Evolutionary conservation across 805 yeast species (phyloP).

Genomic region (Alloascoidea hylecoeti): DNA sequence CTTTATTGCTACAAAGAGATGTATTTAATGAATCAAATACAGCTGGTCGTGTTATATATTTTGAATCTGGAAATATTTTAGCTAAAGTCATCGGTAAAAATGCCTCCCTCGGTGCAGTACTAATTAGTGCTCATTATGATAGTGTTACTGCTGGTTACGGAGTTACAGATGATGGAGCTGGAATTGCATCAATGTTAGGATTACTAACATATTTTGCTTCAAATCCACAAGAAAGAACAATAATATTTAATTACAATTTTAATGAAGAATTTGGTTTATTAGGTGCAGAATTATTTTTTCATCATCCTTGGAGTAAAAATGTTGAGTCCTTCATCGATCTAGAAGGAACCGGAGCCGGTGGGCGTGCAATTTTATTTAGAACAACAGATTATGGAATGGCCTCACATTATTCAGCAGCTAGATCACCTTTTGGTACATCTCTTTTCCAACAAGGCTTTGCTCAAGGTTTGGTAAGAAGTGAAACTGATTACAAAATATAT

Average conservation of each 20-base stretch:
- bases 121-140: slow-evolving; percentile 80
- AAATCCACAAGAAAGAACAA: slow-evolving; percentile 30
- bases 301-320: slow-evolving; percentile 56
- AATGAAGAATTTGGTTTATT: slow-evolving; percentile 80
- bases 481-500: slow-evolving; percentile 78
- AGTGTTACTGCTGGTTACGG: slow-evolving; percentile 82
- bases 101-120: slow-evolving; percentile 43
- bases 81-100: slow-evolving; percentile 61
- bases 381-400: slow-evolving; percentile 70
- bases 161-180: slow-evolving; percentile 87
- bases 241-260: slow-evolving; percentile 77
- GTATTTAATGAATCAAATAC: slow-evolving; percentile 27
- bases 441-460: slow-evolving; percentile 78
- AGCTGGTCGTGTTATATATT: slow-evolving; percentile 44
- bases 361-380: slow-evolving; percentile 69
- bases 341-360: slow-evolving; percentile 92
- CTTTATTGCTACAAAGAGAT: slow-evolving; percentile 35
- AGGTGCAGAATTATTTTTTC: slow-evolving; percentile 64
- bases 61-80: slow-evolving; percentile 69
- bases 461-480: slow-evolving; percentile 54
- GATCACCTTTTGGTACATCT: slow-evolving; percentile 63
- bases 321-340: slow-evolving; percentile 60
- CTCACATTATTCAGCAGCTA: slow-evolving; percentile 33
- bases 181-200: slow-evolving; percentile 70
- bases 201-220: slow-evolving; percentile 34